Base-by-base conservation (phyloP, 768 basidiomycete genomes). In the Omphalotus guepiniiformis region DNA sequence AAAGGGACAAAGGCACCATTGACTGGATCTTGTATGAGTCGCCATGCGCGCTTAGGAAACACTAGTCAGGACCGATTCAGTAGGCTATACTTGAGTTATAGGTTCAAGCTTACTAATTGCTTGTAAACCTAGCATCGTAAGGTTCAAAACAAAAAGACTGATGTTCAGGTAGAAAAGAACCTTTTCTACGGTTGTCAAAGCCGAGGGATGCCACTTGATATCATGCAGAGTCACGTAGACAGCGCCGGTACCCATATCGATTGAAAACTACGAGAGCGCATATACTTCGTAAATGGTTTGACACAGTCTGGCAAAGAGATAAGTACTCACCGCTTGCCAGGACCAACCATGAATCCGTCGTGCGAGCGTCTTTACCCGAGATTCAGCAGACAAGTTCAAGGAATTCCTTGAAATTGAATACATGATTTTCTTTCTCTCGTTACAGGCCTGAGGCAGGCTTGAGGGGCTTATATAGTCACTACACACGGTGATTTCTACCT, bases 211-310 rank as follows among this genome's bases (percentile, higher is more conserved):
- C 15, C 59, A 44, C 47, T 69, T 68, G 25, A 72, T 39, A 19
- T 68, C 71, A 4, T 68, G 67, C 16, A 76, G 58, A 11, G 71
- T 68, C 18, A 74, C 68, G 55, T 74, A 74, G 39, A 76, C 74
- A 6, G 73, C 72, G 39, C 72, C 70, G 3, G 72, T 74, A 26
- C 73, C 73, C 70, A 74, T 73, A 26, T 73, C 72, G 35, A 76
- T 66, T 1, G 73, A 71, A 54, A 74, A 75, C 73, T 74, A 42
- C 30, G 30, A 32, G 30, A 32, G 30, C 9, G 30, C 9, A 32
- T 32, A 9, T n/a, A n/a, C n/a, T n/a, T n/a, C n/a, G 9, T 32
- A n/a, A 32, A n/a, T 9, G 9, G 30, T 32, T 32, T 9, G 30
- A 9, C 30, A 32, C n/a, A n/a, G 30, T 32, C 30, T 9, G 30